Evolutionary conservation across 1,139 yeast species (phyloP).

Genomic region (Geotrichum histeridarum): DNA sequence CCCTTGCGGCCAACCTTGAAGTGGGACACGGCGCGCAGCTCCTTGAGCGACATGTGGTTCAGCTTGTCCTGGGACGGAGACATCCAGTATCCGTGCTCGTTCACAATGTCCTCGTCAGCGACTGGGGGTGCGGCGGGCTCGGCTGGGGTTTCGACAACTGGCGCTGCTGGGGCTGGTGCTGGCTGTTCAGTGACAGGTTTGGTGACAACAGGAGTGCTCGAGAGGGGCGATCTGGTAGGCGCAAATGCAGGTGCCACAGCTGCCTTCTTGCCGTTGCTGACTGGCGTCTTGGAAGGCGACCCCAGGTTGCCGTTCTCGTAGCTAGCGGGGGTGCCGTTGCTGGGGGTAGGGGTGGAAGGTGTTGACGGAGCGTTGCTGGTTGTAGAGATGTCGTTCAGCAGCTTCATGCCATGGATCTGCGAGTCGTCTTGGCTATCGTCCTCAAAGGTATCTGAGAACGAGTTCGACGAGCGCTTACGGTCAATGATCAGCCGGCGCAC

Average conservation of each 20-base stretch:
- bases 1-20: slow-evolving; percentile 78
- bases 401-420: neutral
- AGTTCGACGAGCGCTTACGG: slow-evolving; percentile 35
- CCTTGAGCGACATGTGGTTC: slow-evolving; percentile 53
- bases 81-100: slow-evolving; percentile 80
- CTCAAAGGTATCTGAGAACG: slow-evolving; percentile 21
- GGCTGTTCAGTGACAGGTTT: neutral
- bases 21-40: slow-evolving; percentile 57
- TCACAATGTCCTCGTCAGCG: slow-evolving; percentile 42
- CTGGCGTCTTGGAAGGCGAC: slow-evolving; percentile 3
- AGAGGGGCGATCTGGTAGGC: neutral
- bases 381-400: slow-evolving; percentile 2
- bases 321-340: neutral
- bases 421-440: slow-evolving; percentile 4
- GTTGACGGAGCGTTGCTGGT: neutral
- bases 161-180: slow-evolving; percentile 1
- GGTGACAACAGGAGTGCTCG: slow-evolving; percentile 4
- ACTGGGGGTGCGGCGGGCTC: slow-evolving; percentile 7
- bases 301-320: neutral
- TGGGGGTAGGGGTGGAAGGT: slow-evolving; percentile 4
- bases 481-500: slow-evolving; percentile 56
- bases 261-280: neutral
- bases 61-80: slow-evolving; percentile 69
- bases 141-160: neutral
- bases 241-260: neutral